Evolutionary conservation across 805 yeast genomes (phyloP), one percentile per base, ranked within the genome.

Genomic region (Candida lessepsii): DNA sequence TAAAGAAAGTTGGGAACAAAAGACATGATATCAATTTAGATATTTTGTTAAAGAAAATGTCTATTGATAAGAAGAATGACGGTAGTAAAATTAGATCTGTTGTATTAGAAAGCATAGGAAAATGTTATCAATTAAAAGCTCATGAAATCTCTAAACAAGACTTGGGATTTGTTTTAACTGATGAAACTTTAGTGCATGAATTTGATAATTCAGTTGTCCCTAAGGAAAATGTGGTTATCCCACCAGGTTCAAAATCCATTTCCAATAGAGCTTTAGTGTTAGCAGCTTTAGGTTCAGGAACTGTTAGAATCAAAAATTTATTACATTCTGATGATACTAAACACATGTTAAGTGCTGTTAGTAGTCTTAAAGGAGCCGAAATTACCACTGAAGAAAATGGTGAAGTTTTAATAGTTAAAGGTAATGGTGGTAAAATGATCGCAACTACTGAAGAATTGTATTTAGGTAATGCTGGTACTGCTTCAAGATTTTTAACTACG

Each of bases 381-480:
- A 81, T 90, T 24, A 60, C 81, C 4, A 79, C 89, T 69, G 96
- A 86, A 58, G 91, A 88, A 50, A 82, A 85, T 55, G 98, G 97
- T 44, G 91, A 86, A 57, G 90, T 96, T 24, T 79, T 87, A 25
- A 81, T 91, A 33, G 78, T 91, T 21, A 78, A 80, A 37, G 90
- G 91, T 39, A 90, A 90, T 47, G 93, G 93, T 44, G 97, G 97
- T 42, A 66, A 79, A 21, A 62, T 87, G 47, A 53, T 69, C 21
- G 83, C 95, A 3, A 75, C 82, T 36, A 64, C 67, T 13, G 78
- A 81, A 38, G 84, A 81, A 46, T 70, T 93, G 42, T 93, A 88
- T 63, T 73, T 93, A 47, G 99, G 99, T 42, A 93, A 93, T 57
- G 98, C 99, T 1, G 99, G 99, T 50, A 93, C 99, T 31, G 98